phyloP scores from a whole-genome alignment of 345 rosid genomes.

The Dimocarpus longan region DNA sequence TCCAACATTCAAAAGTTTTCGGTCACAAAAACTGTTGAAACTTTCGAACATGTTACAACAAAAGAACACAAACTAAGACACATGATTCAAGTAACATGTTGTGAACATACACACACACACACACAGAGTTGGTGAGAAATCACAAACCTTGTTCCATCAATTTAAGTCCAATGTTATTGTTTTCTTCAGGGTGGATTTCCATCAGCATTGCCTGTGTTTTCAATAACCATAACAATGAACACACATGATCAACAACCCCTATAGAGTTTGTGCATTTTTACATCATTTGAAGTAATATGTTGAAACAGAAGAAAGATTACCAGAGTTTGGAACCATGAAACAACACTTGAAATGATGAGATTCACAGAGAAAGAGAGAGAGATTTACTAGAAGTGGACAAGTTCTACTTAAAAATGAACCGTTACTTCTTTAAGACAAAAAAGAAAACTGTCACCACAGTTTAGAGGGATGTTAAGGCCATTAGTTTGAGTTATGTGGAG shows the following conservation, averaged over 20 bases:
- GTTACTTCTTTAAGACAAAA: constrained; percentile 17
- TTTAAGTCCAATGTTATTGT: neutral
- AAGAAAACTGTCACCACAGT: constrained; percentile 18
- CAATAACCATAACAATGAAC: neutral
- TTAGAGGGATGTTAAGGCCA: neutral
- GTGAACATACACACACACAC: too few species aligned
- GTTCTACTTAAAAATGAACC: constrained; percentile 5
- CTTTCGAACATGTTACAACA: neutral
- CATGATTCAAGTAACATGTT: neutral
- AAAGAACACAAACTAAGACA: neutral
- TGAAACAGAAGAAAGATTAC: neutral
- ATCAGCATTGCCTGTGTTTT: neutral
- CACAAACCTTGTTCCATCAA: constrained; percentile 23
- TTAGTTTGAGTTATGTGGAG: neutral
- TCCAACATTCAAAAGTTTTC: neutral
- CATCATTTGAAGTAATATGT: neutral
- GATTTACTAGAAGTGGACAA: neutral
- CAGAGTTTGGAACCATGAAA: neutral
- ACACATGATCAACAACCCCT: neutral
- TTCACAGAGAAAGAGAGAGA: neutral
- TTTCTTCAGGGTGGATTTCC: constrained; percentile 1
- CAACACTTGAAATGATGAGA: constrained; percentile 4
- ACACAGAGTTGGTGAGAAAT: neutral
- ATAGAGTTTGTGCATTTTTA: neutral
- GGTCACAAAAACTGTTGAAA: neutral